Evolutionary conservation across 1,284 basidiomycete species (phyloP).

Genomic region (Malassezia slooffiae): DNA sequence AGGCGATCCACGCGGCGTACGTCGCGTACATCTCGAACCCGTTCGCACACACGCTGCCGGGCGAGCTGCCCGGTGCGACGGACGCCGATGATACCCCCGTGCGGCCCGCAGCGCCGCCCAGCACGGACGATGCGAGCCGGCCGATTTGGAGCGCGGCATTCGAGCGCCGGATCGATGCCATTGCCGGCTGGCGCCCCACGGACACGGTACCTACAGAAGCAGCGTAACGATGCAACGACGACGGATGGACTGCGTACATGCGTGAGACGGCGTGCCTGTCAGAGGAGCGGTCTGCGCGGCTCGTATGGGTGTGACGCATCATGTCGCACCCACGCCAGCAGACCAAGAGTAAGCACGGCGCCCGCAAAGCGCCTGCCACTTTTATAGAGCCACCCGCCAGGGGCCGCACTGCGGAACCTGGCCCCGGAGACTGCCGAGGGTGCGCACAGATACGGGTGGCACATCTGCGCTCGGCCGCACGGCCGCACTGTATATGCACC

Average conservation of each 20-base stretch:
- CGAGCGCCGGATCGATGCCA: background rate
- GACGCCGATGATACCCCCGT: background rate
- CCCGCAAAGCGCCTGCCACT: no score
- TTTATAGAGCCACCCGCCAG: slow-evolving; percentile 19
- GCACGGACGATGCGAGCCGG: background rate
- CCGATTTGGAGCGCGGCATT: slow-evolving; percentile 1
- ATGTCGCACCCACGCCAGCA: background rate
- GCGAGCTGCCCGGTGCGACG: background rate
- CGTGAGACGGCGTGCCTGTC: no score
- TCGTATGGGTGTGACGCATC: no score
- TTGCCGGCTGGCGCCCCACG: slow-evolving; percentile 1
- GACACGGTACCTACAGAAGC: background rate
- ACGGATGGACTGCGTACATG: no score
- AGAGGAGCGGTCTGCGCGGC: no score
- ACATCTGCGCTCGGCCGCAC: slow-evolving; percentile 4
- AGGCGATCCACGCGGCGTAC: slow-evolving; percentile 1
- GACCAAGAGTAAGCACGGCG: slow-evolving; percentile 6
- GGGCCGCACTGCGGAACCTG: no score
- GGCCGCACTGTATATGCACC: no score
- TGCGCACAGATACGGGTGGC: slow-evolving; percentile 18
- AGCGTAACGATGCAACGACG: no score
- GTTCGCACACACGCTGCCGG: background rate
- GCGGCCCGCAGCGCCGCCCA: background rate
- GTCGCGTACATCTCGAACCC: slow-evolving; percentile 6
- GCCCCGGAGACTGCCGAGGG: slow-evolving; percentile 3